Evolutionary conservation across 1,284 basidiomycete species (phyloP), one percentile per base, ranked within the genome.

Genomic region (Termitomyces sp.): DNA sequence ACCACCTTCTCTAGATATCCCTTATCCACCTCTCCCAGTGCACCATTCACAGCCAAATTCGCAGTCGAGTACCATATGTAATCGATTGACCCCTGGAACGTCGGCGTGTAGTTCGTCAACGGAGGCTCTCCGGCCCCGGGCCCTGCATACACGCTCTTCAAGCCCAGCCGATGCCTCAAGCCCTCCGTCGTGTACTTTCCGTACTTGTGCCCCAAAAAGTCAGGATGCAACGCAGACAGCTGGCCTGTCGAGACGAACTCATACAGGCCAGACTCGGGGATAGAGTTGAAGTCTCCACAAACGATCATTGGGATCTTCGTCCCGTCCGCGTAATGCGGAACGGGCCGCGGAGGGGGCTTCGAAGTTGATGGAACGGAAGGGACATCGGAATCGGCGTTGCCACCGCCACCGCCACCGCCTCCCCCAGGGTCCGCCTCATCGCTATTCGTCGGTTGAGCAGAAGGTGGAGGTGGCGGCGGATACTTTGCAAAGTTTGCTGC

Each of bases 211-310:
- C 81, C 80, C 85, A 96, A 86, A 68, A 97, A 99, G 68, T 99
- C 97, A 24, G 86, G 81, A 66, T 99, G 96, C 58, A 90, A 80
- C 11, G 83, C 75, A 2, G 86, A 73, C 1, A 88, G 74, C 6
- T 74, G 70, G 8, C 96, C 96, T 10, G 76, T 83, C 37, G 86
- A 79, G 52, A 99, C 69, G 74, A 90, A 96, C 64, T 98, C 92
- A 75, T 93, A 97, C 21, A 99, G 93, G 11, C 94, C 94, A 37
- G 90, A 93, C 18, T 79, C 75, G 0, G 91, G 89, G 1, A 88
- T 75, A 46, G 93, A 96, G 76, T 99, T 99, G 75, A 91, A 95
- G 72, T 99, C 96, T 24, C 95, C 93, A 63, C 91, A 93, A 55
- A 99, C 76, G 67, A 99, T 81, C 56, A 90, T 73, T 11, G 96